Evolutionary conservation across 768 basidiomycete species (phyloP), one percentile per base, ranked within the genome.

Genomic region (Calvatia gigantea): DNA sequence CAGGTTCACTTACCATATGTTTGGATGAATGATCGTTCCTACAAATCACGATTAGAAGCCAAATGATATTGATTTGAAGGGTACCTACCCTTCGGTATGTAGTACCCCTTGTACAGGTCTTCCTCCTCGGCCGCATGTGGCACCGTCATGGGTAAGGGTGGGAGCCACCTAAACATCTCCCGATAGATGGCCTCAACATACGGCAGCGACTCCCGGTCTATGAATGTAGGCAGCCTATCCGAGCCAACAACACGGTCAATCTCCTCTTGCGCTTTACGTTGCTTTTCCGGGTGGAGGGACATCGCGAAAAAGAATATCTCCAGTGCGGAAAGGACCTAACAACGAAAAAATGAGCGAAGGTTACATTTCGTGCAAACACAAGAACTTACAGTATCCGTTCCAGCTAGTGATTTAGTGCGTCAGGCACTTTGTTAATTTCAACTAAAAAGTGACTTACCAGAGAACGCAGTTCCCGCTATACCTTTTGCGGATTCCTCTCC

Each of bases 211-310:
- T 43, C 17, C 27, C 60, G 56, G 55, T 70, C 69, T 9, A 58
- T 54, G 37, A 66, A 61, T 1, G 56, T 61, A 6, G 69, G 66
- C 15, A 72, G 51, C 3, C 70, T 54, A n/a, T 64, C 61, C 14
- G 41, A 42, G 1, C 69, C 70, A 14, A 71, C 53, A 14, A 70
- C 54, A 4, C 56, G 47, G 45, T 72, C 69, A 14, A 73, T 57
- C 47, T 73, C 70, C n/a, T 54, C 62, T 50, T 70, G 72, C 7
- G 67, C 71, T 33, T 61, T 66, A 11, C 45, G 51, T 51, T 69
- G 69, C 3, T 61, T 61, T 2, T 71, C 62, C 0, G 69, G 72
- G 44, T 72, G 61, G 14, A 61, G 51, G 2, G 64, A 50, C 64
- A 71, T 63, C 4, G 67, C 63, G n/a, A 65, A 56, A 28, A 73